Evolutionary conservation across 352 stramenopile genomes (phyloP), one percentile per base, ranked within the genome.

Genomic region (Phytopythium ostracodes): DNA sequence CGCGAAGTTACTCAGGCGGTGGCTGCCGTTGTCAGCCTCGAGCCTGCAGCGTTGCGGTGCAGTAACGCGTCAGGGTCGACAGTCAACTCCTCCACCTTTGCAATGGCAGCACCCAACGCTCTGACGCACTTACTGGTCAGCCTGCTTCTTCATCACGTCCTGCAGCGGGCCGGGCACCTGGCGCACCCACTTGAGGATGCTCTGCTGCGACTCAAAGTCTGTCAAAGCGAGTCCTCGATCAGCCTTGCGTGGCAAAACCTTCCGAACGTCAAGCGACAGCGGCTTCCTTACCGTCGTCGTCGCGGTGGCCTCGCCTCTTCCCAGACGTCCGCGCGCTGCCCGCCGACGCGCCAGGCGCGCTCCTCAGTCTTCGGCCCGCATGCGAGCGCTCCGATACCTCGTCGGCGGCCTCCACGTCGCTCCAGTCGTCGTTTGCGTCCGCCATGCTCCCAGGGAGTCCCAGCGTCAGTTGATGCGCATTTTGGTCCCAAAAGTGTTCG

Each of bases 181-280:
- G 7, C 79, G 80, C 64, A 90, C 79, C 83, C 81, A 92, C 66
- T 88, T 90, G 47, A 88, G 70, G 61, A 92, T 92, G 56, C 79
- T 88, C 63, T 81, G 77, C 52, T 88, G 79, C 10, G 76, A 88
- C 55, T 79, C 75, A 52, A 81, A 61, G 49, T 80, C 77, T 82
- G 44, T 40, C 17, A 25, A 14, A 9, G 54, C 38, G 20, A n/a
- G n/a, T 12, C 3, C 14, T 25, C 17, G 17, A 17, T 27, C 18
- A 46, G 35, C 5, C 4, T 33, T 20, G n/a, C 31, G 22, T 31
- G 33, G 10, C 24, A 38, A 20, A 25, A 22, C 24, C 27, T 38
- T 1, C 7, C 8, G 42, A 15, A 17, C 20, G 24, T n/a, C 20
- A 25, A 9, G 17, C 25, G 15, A 40, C 20, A 17, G 7, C 20